A percentile compares a stretch with the other conserved stretches of the same genome.
These are phyloP conservation scores for Pleurostoma richardsiae DNA, from an alignment of 2,329 filamentous ascomycete genomes.

Conservation along the genomic window DNA sequence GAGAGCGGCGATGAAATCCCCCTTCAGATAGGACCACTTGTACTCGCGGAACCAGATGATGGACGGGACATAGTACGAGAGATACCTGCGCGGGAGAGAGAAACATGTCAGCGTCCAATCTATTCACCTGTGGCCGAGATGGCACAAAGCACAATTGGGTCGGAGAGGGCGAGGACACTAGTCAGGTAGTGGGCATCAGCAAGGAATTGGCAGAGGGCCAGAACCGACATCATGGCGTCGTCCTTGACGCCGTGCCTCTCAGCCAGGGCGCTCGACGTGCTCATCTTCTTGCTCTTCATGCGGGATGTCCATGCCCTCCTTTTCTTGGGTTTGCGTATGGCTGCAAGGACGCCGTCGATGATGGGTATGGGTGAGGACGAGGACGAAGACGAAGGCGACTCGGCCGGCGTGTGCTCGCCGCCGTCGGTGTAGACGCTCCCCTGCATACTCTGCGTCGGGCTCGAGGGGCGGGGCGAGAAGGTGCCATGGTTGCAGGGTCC, in stretches of 20 bases:
- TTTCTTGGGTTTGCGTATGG: conserved; percentile 33
- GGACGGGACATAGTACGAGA: conserved; percentile 89
- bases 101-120: conserved; percentile 5
- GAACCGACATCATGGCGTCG: conserved; percentile 64
- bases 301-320: conserved; percentile 42
- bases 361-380: conserved; percentile 19
- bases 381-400: conserved; percentile 23
- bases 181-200: neutral
- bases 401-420: conserved; percentile 23
- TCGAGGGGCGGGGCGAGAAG: conserved; percentile 63
- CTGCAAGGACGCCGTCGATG: conserved; percentile 32
- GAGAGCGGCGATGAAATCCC: conserved; percentile 81
- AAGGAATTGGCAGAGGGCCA: neutral
- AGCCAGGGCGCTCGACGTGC: conserved; percentile 67
- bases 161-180: conserved; percentile 3
- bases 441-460: conserved; percentile 31
- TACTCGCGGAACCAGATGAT: conserved; percentile 90
- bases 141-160: neutral
- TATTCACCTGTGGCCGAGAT: neutral
- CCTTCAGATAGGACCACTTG: conserved; percentile 71
- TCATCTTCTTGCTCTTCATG: conserved; percentile 62
- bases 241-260: conserved; percentile 70
- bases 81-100: conserved; percentile 53
- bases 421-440: conserved; percentile 15
- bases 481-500: conserved; percentile 66